A percentile compares a stretch with the other conserved stretches of the same genome.
phyloP scores from a whole-genome alignment of 202 grass and related monocot species.

The Musa balbisiana region DNA sequence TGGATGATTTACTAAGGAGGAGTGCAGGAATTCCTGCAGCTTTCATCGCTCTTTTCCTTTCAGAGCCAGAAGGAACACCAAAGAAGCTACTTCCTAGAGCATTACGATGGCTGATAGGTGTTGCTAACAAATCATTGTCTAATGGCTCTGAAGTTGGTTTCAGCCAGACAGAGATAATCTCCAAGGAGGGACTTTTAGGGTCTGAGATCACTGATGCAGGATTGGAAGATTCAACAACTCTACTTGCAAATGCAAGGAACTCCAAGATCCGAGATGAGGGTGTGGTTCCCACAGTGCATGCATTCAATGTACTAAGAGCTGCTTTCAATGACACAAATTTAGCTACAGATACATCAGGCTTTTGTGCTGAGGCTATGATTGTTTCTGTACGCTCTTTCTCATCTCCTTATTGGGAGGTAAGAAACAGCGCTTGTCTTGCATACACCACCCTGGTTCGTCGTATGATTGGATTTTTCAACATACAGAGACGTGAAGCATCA shows the following conservation, averaged over 20 bases:
- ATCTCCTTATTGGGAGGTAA: constrained; percentile 97
- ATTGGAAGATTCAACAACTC: constrained; percentile 23
- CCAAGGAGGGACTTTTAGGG: constrained; percentile 21
- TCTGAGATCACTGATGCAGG: constrained; percentile 11
- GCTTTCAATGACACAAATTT: constrained; percentile 90
- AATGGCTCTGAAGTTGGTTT: constrained; percentile 32
- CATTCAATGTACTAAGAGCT: constrained; percentile 89
- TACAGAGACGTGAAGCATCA: constrained; percentile 72
- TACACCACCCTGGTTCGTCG: constrained; percentile 74
- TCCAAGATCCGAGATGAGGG: constrained; percentile 81
- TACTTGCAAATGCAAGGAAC: constrained; percentile 42
- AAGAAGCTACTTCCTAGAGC: constrained; percentile 91
- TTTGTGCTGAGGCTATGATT: constrained; percentile 88
- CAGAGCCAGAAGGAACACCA: constrained; percentile 88
- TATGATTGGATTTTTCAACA: constrained; percentile 92
- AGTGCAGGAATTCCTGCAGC: constrained; percentile 93
- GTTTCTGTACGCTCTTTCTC: constrained; percentile 77
- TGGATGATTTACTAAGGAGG: constrained; percentile 92
- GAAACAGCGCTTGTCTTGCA: constrained; percentile 82
- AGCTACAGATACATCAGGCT: constrained; percentile 76
- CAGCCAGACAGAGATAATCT: constrained; percentile 24
- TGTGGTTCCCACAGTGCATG: constrained; percentile 85
- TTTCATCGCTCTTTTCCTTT: constrained; percentile 81
- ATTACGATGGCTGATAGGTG: constrained; percentile 61
- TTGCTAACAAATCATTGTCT: constrained; percentile 66